Evolutionary conservation across 805 yeast genomes (phyloP).

Genomic region (Pichia californica): DNA sequence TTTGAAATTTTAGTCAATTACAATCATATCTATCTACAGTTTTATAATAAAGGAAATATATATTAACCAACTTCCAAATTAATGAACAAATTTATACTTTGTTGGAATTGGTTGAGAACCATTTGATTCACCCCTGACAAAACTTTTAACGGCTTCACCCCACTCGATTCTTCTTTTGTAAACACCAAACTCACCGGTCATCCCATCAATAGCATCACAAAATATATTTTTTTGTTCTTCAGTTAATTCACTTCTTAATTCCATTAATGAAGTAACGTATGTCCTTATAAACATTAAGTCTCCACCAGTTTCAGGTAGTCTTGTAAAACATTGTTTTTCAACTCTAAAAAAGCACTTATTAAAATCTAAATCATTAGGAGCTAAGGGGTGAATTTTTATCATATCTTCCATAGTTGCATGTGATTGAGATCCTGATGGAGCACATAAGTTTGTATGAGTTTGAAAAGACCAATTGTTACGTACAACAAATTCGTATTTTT

Average conservation of each 20-base stretch:
- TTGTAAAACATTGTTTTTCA: slow-evolving; percentile 53
- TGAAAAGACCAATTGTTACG: slow-evolving; percentile 71
- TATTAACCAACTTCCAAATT: no score
- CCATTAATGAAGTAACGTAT: slow-evolving; percentile 45
- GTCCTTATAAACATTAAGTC: slow-evolving; percentile 51
- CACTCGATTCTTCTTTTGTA: slow-evolving; percentile 63
- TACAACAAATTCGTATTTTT: slow-evolving; percentile 48
- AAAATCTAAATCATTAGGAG: slow-evolving; percentile 34
- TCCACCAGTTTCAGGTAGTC: slow-evolving; percentile 42
- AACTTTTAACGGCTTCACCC: slow-evolving; percentile 57
- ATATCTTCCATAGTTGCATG: slow-evolving; percentile 33
- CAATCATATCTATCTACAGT: no score
- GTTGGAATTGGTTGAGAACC: slow-evolving; percentile 27
- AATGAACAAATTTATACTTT: slow-evolving; percentile 16
- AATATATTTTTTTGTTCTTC: slow-evolving; percentile 44
- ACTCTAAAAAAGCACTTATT: slow-evolving; percentile 47
- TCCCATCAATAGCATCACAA: slow-evolving; percentile 55
- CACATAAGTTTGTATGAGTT: slow-evolving; percentile 45
- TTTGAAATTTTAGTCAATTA: no score
- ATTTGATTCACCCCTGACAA: slow-evolving; percentile 32
- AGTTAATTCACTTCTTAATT: slow-evolving; percentile 28
- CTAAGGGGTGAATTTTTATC: slow-evolving; percentile 30
- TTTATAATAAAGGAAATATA: no score
- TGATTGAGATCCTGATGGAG: slow-evolving; percentile 38
- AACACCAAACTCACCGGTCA: slow-evolving; percentile 50